phyloP scores from a whole-genome alignment of 805 yeast genomes.

The Blastobotrys parvus region DNA sequence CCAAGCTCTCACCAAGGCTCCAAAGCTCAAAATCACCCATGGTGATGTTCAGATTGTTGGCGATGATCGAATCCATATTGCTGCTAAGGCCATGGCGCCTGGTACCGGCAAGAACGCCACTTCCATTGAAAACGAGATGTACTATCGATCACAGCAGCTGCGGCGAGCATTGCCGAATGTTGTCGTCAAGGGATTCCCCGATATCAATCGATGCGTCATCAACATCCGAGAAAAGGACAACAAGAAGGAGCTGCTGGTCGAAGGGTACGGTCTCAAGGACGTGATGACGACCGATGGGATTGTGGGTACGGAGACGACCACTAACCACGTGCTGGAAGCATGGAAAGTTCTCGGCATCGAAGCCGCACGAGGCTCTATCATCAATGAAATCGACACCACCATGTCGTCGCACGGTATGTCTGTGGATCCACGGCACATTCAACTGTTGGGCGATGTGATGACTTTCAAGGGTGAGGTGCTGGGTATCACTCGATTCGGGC shows the following conservation, averaged over 20 bases:
- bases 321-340: slow-evolving; percentile 90
- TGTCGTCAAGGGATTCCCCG: slow-evolving; percentile 88
- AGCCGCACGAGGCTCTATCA: slow-evolving; percentile 91
- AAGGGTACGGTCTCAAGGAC: slow-evolving; percentile 92
- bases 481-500: slow-evolving; percentile 96
- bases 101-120: slow-evolving; percentile 30
- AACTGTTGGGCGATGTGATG: slow-evolving; percentile 96
- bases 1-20: slow-evolving; percentile 69
- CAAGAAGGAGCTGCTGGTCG: slow-evolving; percentile 82
- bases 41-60: slow-evolving; percentile 65
- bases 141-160: slow-evolving; percentile 82
- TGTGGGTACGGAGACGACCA: slow-evolving; percentile 73
- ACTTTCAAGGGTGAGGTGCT: slow-evolving; percentile 96
- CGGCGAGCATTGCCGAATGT: slow-evolving; percentile 79
- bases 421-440: slow-evolving; percentile 99
- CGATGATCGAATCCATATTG: slow-evolving; percentile 45
- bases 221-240: slow-evolving; percentile 80
- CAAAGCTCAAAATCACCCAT: slow-evolving; percentile 75
- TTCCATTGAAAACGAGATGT: slow-evolving; percentile 43
- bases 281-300: slow-evolving; percentile 99
- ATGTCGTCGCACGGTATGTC: slow-evolving; percentile 99
- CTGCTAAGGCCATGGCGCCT: slow-evolving; percentile 35
- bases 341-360: slow-evolving; percentile 89
- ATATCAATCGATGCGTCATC: slow-evolving; percentile 91
- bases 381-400: slow-evolving; percentile 90